These are phyloP conservation scores for Bonia amplexicaulis DNA, from an alignment of 176 grass and related monocot species.

Conservation along the genomic window DNA sequence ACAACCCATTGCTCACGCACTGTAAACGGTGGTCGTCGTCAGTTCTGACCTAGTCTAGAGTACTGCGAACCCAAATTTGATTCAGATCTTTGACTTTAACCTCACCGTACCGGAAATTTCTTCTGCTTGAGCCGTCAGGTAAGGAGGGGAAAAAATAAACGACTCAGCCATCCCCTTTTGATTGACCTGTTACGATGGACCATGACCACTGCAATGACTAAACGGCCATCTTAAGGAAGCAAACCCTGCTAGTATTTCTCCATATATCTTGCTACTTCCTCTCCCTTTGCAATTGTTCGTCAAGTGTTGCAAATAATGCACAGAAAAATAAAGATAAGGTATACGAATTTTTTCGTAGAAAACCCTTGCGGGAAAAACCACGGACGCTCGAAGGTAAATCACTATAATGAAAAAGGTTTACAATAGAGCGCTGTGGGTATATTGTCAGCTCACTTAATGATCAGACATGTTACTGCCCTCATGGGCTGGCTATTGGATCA, in stretches of 20 bases:
- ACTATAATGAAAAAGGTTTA: no score
- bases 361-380: no score
- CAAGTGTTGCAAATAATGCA: no score
- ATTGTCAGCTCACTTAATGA: background rate
- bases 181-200: constrained; percentile 25
- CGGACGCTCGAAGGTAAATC: no score
- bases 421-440: no score
- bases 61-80: background rate
- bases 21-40: background rate
- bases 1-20: background rate
- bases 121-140: background rate
- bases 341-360: no score
- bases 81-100: constrained; percentile 27
- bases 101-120: background rate
- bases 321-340: no score
- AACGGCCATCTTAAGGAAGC: background rate
- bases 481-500: background rate
- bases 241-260: background rate
- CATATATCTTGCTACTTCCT: background rate
- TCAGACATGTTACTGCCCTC: constrained; percentile 31
- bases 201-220: background rate
- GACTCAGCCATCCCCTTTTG: constrained; percentile 25
- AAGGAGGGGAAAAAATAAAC: constrained; percentile 2
- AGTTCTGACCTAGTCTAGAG: background rate
- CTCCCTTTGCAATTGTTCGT: background rate